Percentiles rank a stretch among this genome's conserved stretches.
These are phyloP conservation scores for Myriosclerotinia curreyana DNA, from an alignment of 2,329 filamentous ascomycete species.

Conservation along the genomic window DNA sequence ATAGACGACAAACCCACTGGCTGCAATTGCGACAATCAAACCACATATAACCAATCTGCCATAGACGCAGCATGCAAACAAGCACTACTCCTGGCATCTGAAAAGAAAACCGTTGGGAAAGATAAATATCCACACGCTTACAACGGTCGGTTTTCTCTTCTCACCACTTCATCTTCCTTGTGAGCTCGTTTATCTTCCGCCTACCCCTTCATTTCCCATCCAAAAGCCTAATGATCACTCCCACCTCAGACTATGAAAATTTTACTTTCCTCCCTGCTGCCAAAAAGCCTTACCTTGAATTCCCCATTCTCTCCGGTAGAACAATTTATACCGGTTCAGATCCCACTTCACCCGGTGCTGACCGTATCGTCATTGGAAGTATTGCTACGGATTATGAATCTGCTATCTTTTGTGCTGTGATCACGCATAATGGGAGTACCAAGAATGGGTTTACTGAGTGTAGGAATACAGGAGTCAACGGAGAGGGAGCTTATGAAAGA, in stretches of 20 bases:
- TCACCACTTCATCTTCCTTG: too few species aligned
- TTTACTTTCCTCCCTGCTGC: slow-evolving; percentile 37
- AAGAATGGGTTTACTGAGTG: slow-evolving; percentile 39
- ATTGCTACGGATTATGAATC: slow-evolving; percentile 35
- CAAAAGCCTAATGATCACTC: neutral
- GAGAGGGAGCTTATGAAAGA: slow-evolving; percentile 25
- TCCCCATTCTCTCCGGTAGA: slow-evolving; percentile 35
- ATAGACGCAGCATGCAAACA: slow-evolving; percentile 35
- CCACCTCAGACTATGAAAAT: slow-evolving; percentile 36
- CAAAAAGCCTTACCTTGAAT: slow-evolving; percentile 38
- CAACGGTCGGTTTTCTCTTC: slow-evolving; percentile 29
- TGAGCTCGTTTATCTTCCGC: neutral
- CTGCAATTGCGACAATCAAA: slow-evolving; percentile 32
- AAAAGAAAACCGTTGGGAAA: slow-evolving; percentile 31
- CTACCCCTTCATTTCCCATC: too few species aligned
- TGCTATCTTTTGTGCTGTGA: slow-evolving; percentile 37
- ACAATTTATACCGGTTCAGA: slow-evolving; percentile 31
- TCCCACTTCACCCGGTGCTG: slow-evolving; percentile 35
- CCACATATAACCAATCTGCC: slow-evolving; percentile 31
- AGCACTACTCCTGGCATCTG: slow-evolving; percentile 33
- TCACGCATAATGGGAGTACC: slow-evolving; percentile 37
- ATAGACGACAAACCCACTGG: slow-evolving; percentile 29
- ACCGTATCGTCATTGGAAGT: slow-evolving; percentile 38
- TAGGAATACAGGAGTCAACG: slow-evolving; percentile 30
- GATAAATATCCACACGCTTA: slow-evolving; percentile 40